Evolutionary conservation across 2,329 filamentous ascomycete genomes (phyloP).

Genomic region (Phialocephala sp.): DNA sequence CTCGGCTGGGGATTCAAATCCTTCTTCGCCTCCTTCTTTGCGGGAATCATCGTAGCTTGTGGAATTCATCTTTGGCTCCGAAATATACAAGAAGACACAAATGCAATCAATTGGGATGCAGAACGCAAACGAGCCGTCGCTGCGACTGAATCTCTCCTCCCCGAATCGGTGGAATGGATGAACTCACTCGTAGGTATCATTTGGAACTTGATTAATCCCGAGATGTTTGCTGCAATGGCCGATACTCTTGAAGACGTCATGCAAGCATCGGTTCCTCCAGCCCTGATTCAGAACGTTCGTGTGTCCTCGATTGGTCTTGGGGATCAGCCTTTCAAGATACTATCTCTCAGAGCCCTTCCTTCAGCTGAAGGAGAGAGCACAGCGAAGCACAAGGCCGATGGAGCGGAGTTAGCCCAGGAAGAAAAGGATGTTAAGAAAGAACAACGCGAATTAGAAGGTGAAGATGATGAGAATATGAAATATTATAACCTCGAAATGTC

Average conservation of each 20-base stretch:
- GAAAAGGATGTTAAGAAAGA: slow-evolving; percentile 28
- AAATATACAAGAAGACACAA: slow-evolving; percentile 31
- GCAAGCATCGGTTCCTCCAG: slow-evolving; percentile 33
- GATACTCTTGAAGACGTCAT: slow-evolving; percentile 35
- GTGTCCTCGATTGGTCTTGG: slow-evolving; percentile 32
- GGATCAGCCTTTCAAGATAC: slow-evolving; percentile 31
- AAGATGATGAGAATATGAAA: slow-evolving; percentile 27
- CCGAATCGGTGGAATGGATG: slow-evolving; percentile 34
- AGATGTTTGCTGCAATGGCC: slow-evolving; percentile 34
- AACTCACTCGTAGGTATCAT: slow-evolving; percentile 30
- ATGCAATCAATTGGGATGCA: slow-evolving; percentile 33
- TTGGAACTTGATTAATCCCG: slow-evolving; percentile 32
- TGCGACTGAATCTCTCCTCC: slow-evolving; percentile 30
- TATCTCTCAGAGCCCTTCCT: slow-evolving; percentile 29
- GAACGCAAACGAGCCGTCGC: slow-evolving; percentile 28
- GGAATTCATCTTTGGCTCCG: slow-evolving; percentile 34
- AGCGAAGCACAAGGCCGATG: slow-evolving; percentile 18
- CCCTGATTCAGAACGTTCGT: slow-evolving; percentile 30
- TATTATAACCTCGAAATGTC: slow-evolving; percentile 33
- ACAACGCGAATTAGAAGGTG: slow-evolving; percentile 30
- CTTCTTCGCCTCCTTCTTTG: slow-evolving; percentile 25
- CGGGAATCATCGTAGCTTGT: slow-evolving; percentile 29
- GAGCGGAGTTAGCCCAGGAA: slow-evolving; percentile 20
- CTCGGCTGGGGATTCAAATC: slow-evolving; percentile 27
- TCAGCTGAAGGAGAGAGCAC: slow-evolving; percentile 28